phyloP scores from a whole-genome alignment of 75 land plant genomes.

The Selaginella tamariscina region DNA sequence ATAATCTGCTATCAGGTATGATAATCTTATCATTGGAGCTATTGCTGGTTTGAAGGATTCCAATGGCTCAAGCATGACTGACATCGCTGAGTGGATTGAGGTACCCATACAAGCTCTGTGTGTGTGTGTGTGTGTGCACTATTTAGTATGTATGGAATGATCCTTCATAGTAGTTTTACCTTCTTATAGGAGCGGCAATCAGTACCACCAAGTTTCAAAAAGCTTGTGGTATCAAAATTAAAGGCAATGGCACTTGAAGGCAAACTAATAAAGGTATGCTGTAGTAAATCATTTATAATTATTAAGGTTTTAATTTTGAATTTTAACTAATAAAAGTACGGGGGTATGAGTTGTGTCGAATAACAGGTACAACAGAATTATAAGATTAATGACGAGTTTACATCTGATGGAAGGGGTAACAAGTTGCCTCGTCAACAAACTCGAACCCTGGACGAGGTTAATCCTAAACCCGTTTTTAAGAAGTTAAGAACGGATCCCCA shows the following conservation, averaged over 20 bases:
- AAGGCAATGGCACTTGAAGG: background rate
- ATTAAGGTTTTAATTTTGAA: background rate
- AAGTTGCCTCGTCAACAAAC: too few species aligned
- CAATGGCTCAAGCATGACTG: constrained; percentile 63
- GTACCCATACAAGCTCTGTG: too few species aligned
- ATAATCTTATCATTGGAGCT: constrained; percentile 61
- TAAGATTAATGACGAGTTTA: background rate
- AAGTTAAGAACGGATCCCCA: background rate
- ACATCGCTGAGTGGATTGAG: constrained; percentile 63
- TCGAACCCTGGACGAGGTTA: too few species aligned
- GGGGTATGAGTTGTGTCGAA: background rate
- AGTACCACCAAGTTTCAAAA: background rate
- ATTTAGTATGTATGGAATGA: background rate
- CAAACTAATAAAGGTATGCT: background rate
- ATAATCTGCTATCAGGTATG: constrained; percentile 41
- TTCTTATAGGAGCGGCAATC: background rate
- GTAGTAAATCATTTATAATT: background rate
- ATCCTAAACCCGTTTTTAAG: too few species aligned
- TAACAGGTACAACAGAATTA: background rate
- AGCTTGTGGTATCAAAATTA: background rate
- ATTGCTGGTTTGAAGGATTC: constrained; percentile 51
- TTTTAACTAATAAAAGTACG: background rate
- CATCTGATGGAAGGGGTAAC: background rate
- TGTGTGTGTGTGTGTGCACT: too few species aligned
- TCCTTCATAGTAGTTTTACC: background rate